Percentiles rank a stretch among this genome's conserved stretches.
Evolutionary conservation across 352 stramenopile species (phyloP).

Genomic region (Pythium vanterpoolii): DNA sequence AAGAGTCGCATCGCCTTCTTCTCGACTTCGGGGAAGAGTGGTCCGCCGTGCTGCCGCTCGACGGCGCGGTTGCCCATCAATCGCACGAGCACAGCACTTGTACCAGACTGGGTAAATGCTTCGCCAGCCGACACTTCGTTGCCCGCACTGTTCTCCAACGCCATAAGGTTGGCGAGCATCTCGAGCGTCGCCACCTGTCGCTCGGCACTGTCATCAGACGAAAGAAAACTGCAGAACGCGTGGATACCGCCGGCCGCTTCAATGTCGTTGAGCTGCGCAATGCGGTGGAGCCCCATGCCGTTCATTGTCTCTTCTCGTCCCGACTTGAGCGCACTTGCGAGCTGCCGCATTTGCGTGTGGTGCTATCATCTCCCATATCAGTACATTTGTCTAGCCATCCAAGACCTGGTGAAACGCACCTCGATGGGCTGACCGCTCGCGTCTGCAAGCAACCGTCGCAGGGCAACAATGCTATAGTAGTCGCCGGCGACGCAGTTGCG

Average conservation of each 20-base stretch:
- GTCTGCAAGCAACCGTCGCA: conserved; percentile 57
- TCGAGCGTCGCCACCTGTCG: conserved; percentile 59
- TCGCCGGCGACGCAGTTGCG: conserved; percentile 68
- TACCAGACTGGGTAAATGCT: conserved; percentile 57
- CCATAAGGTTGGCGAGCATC: conserved; percentile 74
- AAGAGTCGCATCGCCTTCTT: conserved; percentile 67
- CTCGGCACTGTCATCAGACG: conserved; percentile 39
- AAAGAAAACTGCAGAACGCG: conserved; percentile 61
- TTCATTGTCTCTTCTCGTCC: conserved; percentile 57
- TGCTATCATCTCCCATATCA: conserved; percentile 30
- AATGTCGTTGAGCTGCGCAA: conserved; percentile 84
- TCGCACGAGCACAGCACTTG: conserved; percentile 50
- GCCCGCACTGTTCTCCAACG: conserved; percentile 65
- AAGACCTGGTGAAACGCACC: too few species aligned
- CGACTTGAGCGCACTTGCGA: conserved; percentile 49
- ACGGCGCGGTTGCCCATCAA: conserved; percentile 58
- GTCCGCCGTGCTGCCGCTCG: conserved; percentile 47
- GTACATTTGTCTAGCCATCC: too few species aligned
- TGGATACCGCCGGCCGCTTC: conserved; percentile 70
- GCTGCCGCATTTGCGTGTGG: conserved; percentile 63
- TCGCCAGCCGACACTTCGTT: conserved; percentile 66
- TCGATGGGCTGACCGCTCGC: conserved; percentile 32
- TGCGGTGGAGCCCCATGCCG: conserved; percentile 68
- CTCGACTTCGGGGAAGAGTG: conserved; percentile 53
- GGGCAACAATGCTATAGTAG: conserved; percentile 69